Base-by-base conservation (phyloP, 192 early-diverging fungal genomes). In the Backusella sp. region DNA sequence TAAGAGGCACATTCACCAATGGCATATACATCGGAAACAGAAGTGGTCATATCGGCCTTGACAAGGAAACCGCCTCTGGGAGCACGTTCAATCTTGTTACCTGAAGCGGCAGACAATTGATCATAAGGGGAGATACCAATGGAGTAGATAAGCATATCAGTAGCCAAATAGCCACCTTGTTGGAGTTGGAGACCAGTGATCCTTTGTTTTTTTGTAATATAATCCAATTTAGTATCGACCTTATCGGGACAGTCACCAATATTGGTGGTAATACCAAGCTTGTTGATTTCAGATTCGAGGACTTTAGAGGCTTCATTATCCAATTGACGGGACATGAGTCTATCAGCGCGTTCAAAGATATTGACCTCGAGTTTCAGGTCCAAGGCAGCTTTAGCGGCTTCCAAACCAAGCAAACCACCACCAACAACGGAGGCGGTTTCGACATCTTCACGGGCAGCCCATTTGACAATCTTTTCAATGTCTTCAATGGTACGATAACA, bases 401-500 rank as follows among this genome's bases (percentile, higher is more conserved):
- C 91, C n/a, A 92, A 73, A 11, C 91, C 91, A 32, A 92, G 82
- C 39, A 92, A 76, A n/a, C 91, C 91, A 36, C 91, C 91, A 26
- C 91, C 91, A 52, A 92, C 73, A 28, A 92, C 85, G 26, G 86
- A 86, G n/a, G 89, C 91, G 8, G 44, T 53, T 37, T 81, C 76
- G 7, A 72, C 36, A 7, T 52, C 37, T 19, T 28, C 28, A 23
- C 44, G 23, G 30, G 81, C 30, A 21, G 88, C 70, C 72, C 82
- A 86, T 5, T 74, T 69, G 28, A 87, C 86, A 15, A 92, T 93
- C 37, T 35, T 32, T 11, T 87, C 66, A n/a, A 92, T 65, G 74
- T 92, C 91, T 36, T 88, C 74, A 32, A 92, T 79, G 23, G 90
- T 92, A 39, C 91, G 88, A 74, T 92, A 92, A 23, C 91, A 89